Evolutionary conservation across 179 eudicot genomes (phyloP).

Genomic region (Vitellaria paradoxa): DNA sequence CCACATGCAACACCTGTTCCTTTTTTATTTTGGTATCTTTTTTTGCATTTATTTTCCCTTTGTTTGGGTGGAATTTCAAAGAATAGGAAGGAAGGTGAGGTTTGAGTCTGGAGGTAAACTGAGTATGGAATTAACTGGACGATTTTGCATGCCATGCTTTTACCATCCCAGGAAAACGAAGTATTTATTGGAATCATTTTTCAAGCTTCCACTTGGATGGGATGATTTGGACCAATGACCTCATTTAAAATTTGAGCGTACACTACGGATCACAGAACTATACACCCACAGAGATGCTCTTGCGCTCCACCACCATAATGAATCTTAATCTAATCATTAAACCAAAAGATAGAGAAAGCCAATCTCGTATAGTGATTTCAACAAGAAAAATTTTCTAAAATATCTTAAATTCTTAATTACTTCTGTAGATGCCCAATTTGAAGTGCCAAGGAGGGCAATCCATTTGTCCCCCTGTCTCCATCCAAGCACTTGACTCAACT

Average conservation of each 20-base stretch:
- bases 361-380: background rate
- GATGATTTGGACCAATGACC: background rate
- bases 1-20: too few species aligned
- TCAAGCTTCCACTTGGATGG: background rate
- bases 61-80: background rate
- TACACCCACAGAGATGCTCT: background rate
- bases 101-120: background rate
- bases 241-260: background rate
- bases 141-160: background rate
- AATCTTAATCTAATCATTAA: background rate
- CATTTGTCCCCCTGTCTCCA: too few species aligned
- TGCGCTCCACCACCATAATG: background rate
- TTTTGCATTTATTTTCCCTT: too few species aligned
- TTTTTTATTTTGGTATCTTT: background rate
- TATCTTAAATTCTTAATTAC: too few species aligned
- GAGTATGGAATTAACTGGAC: background rate
- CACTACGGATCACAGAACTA: background rate
- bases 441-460: too few species aligned
- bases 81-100: background rate
- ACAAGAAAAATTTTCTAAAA: background rate
- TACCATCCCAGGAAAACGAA: background rate
- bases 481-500: too few species aligned
- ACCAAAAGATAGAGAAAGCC: constrained; percentile 1
- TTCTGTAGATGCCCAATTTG: too few species aligned
- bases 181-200: background rate